phyloP scores from a whole-genome alignment of 2,329 filamentous ascomycete species.

The Fusarium coffeatum region DNA sequence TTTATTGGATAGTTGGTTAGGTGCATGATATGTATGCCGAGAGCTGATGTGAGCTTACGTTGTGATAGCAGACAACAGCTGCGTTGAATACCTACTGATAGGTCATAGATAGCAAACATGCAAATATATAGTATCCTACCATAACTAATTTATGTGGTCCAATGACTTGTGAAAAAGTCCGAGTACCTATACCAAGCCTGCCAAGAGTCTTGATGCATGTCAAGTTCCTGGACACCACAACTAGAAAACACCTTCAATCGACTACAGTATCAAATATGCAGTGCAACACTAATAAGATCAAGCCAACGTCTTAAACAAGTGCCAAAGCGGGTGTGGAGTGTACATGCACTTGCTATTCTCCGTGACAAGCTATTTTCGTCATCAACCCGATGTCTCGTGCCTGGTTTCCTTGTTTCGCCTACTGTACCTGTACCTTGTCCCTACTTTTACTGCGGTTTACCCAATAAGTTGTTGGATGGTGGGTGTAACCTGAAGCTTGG shows the following conservation, averaged over 20 bases:
- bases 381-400: slow-evolving; percentile 12
- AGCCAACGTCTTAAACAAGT: background rate
- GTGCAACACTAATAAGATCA: background rate
- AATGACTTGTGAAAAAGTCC: background rate
- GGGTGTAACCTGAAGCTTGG: background rate
- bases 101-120: background rate
- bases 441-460: background rate
- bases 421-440: background rate
- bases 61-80: background rate
- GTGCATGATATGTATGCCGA: background rate
- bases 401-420: slow-evolving; percentile 10
- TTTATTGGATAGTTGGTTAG: background rate
- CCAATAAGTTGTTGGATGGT: background rate
- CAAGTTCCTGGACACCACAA: background rate
- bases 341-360: slow-evolving; percentile 8
- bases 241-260: background rate
- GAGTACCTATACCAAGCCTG: background rate
- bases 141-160: background rate
- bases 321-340: background rate
- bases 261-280: background rate
- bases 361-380: slow-evolving; percentile 1
- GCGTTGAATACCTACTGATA: background rate
- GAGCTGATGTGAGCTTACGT: slow-evolving; percentile 20
- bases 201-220: slow-evolving; percentile 3
- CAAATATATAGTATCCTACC: background rate